Evolutionary conservation across 331 rosid species (phyloP), one percentile per base, ranked within the genome.

Genomic region (Acacia concinna): DNA sequence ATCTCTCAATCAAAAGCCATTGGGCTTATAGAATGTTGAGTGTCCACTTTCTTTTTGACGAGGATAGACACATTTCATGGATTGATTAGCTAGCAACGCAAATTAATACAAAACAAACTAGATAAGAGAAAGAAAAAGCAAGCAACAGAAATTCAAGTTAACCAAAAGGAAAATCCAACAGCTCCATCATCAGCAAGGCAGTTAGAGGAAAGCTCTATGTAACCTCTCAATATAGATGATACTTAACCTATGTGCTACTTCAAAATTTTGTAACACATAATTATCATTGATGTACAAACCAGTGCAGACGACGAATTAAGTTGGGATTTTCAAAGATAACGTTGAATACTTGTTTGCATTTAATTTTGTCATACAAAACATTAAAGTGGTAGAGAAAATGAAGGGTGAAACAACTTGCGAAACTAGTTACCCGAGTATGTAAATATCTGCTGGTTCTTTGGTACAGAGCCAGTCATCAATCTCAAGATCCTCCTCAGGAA

Each of bases 381-480:
- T 41, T 37, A 57, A 51, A 77, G 73, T 15, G 37, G 31, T 14
- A 52, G 59, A 65, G 57, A 65, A 20, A 66, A 51, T 38, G 64
- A 73, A 59, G 47, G 43, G 67, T 57, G 54, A 67, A 49, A 79
- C 65, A 71, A 70, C 74, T 25, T 12, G 54, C 81, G 41, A 34
- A 80, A 75, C 31, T n/a, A 80, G 92, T 77, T 69, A 95, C 97
- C 99, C 99, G 75, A 96, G 77, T 74, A 96, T 85, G 90, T 93
- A 96, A 41, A 93, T 81, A 73, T 96, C 99, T 34, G 94, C 81
- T 8, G 93, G 94, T 31, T 90, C 94, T 71, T 88, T 46, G 0
- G 89, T 82, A 85, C 88, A 85, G 73, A 95, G 90, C 99, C 99
- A 95, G 65, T 76, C 90, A 63, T 90, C 92, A 78, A 95, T 91